These are phyloP conservation scores for Chrysoporthe puriensis DNA, from an alignment of 2,329 filamentous ascomycete species.

Conservation along the genomic window DNA sequence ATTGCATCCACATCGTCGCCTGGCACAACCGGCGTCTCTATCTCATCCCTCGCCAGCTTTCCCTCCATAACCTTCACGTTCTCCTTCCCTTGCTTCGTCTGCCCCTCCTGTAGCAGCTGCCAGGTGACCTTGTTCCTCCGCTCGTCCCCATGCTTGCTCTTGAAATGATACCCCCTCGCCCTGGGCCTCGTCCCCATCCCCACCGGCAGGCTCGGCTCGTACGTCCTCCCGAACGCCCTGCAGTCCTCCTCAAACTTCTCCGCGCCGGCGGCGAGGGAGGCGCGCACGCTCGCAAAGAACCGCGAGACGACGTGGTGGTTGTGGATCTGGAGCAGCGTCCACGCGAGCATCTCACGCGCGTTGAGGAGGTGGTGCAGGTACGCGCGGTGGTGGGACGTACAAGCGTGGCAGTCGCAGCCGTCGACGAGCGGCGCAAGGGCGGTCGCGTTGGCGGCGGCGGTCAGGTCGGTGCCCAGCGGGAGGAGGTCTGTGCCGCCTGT, in stretches of 20 bases:
- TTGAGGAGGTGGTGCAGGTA: conserved; percentile 86
- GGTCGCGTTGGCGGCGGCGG: conserved; percentile 63
- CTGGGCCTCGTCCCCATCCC: conserved; percentile 79
- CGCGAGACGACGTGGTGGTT: conserved; percentile 74
- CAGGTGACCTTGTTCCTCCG: conserved; percentile 72
- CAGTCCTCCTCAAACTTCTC: conserved; percentile 61
- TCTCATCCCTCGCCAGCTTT: conserved; percentile 49
- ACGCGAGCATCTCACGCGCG: conserved; percentile 95
- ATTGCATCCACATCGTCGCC: conserved; percentile 49
- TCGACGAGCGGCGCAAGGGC: conserved; percentile 65
- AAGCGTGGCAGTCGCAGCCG: conserved; percentile 80
- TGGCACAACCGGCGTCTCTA: conserved; percentile 54
- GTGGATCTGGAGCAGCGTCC: conserved; percentile 90
- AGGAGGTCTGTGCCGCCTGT: conserved; percentile 31
- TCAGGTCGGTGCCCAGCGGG: conserved; percentile 79
- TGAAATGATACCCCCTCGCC: conserved; percentile 81
- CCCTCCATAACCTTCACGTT: conserved; percentile 37
- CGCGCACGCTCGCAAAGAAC: conserved; percentile 76
- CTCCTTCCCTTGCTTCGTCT: conserved; percentile 39
- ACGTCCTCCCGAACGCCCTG: conserved; percentile 52
- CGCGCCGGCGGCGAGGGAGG: conserved; percentile 60
- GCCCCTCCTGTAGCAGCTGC: conserved; percentile 56
- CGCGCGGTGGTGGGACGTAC: conserved; percentile 80
- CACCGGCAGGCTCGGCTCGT: conserved; percentile 72
- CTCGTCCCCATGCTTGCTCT: conserved; percentile 66